Percentiles rank a stretch among this genome's conserved stretches.
Evolutionary conservation across 2,329 filamentous ascomycete genomes (phyloP).

Genomic region (Rutstroemia sp.): DNA sequence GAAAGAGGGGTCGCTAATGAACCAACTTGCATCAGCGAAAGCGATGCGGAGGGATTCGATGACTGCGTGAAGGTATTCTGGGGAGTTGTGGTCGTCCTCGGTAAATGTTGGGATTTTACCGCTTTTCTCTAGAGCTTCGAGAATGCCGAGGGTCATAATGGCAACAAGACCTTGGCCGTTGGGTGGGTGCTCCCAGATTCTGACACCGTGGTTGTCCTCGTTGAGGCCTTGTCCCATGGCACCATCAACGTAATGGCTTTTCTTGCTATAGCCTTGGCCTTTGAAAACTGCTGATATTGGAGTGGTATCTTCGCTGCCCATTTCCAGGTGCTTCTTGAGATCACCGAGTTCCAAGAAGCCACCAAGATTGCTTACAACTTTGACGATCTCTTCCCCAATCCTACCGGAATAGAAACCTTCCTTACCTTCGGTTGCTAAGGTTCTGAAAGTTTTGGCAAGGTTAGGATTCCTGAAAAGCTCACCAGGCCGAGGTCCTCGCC

Average conservation of each 20-base stretch:
- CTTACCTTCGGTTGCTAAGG: constrained; percentile 74
- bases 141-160: constrained; percentile 85
- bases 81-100: constrained; percentile 69
- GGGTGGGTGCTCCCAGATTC: constrained; percentile 94
- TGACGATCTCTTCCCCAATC: constrained; percentile 73
- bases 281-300: constrained; percentile 76
- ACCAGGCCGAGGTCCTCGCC: constrained; percentile 66
- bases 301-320: constrained; percentile 71
- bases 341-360: constrained; percentile 76
- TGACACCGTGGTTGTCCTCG: constrained; percentile 48
- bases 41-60: constrained; percentile 84
- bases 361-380: constrained; percentile 68
- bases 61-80: constrained; percentile 74
- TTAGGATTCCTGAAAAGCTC: constrained; percentile 85
- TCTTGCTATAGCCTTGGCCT: constrained; percentile 51
- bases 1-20: constrained; percentile 74
- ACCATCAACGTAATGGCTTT: constrained; percentile 37
- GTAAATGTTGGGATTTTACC: constrained; percentile 68
- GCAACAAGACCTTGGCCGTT: constrained; percentile 96
- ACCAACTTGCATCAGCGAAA: constrained; percentile 88
- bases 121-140: constrained; percentile 73
- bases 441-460: constrained; percentile 72
- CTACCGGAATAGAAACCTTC: constrained; percentile 84
- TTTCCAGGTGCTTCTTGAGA: constrained; percentile 65
- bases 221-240: constrained; percentile 32